These are phyloP conservation scores for Solanum sejunctum DNA, from an alignment of 257 asterid species.

Conservation along the genomic window DNA sequence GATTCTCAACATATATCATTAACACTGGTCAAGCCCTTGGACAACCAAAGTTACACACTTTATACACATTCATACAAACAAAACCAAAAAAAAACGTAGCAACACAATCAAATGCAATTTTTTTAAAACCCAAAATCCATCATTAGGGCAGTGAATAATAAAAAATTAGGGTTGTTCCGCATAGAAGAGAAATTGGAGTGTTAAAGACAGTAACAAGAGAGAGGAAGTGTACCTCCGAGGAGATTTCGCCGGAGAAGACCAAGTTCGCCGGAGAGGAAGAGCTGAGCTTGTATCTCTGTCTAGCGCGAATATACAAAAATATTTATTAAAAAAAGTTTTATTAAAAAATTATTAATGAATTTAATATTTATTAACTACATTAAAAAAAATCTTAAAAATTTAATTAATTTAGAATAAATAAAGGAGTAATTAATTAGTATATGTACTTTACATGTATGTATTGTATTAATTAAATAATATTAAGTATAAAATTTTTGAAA, in stretches of 20 bases:
- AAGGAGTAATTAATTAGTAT: no score
- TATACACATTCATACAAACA: background rate
- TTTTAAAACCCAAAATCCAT: background rate
- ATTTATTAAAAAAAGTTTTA: no score
- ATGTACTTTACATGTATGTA: no score
- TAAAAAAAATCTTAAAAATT: no score
- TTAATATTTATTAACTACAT: no score
- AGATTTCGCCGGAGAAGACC: background rate
- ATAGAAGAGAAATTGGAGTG: background rate
- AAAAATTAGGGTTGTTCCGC: background rate
- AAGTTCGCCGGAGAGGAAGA: background rate
- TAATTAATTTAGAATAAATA: no score
- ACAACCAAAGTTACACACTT: background rate
- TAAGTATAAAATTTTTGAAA: no score
- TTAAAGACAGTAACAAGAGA: background rate
- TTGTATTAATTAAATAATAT: no score
- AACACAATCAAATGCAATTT: background rate
- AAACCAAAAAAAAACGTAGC: background rate
- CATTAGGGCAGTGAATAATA: background rate
- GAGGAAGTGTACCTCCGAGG: background rate
- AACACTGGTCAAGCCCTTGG: background rate
- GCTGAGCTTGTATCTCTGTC: no score
- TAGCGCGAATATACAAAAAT: no score
- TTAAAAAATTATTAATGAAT: no score
- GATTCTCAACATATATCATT: background rate